Evolutionary conservation across 108 stramenopile genomes (phyloP).

Genomic region (Phaeodactylum tricornutum): DNA sequence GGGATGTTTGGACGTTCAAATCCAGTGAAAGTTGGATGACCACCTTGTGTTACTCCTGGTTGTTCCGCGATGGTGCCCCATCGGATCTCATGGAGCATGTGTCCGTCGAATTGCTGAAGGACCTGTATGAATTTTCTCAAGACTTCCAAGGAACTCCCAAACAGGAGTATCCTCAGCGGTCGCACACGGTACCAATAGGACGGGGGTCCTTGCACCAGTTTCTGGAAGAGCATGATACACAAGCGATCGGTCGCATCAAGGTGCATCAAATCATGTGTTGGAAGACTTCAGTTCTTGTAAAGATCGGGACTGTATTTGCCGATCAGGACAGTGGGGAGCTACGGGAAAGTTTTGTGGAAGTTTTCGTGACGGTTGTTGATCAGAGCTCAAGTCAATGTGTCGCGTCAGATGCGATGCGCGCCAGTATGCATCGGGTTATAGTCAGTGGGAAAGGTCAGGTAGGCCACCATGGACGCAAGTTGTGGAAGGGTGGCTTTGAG

Average conservation of each 20-base stretch:
- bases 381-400: constrained; percentile 47
- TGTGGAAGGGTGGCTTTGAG: constrained; percentile 61
- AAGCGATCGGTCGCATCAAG: constrained; percentile 31
- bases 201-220: constrained; percentile 17
- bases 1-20: constrained; percentile 70
- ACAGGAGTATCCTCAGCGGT: constrained; percentile 6
- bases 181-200: constrained; percentile 26
- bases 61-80: constrained; percentile 63
- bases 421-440: constrained; percentile 55
- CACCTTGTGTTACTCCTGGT: constrained; percentile 41
- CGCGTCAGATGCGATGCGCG: constrained; percentile 58
- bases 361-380: constrained; percentile 60
- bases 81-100: constrained; percentile 55
- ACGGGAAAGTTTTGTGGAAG: constrained; percentile 49
- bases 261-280: constrained; percentile 65
- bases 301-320: constrained; percentile 46
- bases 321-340: constrained; percentile 28
- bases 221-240: constrained; percentile 19
- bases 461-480: constrained; percentile 50
- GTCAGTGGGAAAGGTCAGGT: constrained; percentile 64
- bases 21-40: constrained; percentile 34
- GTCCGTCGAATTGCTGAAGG: constrained; percentile 46
- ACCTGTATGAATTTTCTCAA: constrained; percentile 44
- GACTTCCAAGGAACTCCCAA: constrained; percentile 2
- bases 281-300: constrained; percentile 47